phyloP scores from a whole-genome alignment of 257 asterid species.

The Solanum arcanum region DNA sequence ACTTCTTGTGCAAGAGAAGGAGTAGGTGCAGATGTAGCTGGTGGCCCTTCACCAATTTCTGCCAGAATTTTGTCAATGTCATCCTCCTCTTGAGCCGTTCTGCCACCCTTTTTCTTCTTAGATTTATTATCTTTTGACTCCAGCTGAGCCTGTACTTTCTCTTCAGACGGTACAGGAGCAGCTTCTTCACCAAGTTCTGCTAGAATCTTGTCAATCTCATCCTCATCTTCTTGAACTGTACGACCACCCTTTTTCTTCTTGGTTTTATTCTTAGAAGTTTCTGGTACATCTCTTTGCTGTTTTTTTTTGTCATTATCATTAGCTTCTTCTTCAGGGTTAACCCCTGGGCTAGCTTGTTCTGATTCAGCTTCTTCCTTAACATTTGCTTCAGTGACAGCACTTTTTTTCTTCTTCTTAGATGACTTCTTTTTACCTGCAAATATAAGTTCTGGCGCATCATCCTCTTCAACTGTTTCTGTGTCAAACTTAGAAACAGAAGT shows the following conservation, averaged over 20 bases:
- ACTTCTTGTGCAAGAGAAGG: neutral
- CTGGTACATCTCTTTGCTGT: conserved; percentile 20
- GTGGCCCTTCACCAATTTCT: conserved; percentile 62
- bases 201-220: conserved; percentile 3
- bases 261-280: conserved; percentile 65
- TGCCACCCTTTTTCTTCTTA: conserved; percentile 24
- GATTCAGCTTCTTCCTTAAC: conserved; percentile 6
- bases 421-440: conserved; percentile 89
- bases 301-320: conserved; percentile 1
- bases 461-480: conserved; percentile 30
- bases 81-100: conserved; percentile 50
- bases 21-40: conserved; percentile 18
- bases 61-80: conserved; percentile 52
- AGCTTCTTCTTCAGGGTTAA: neutral
- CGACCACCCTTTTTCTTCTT: conserved; percentile 48
- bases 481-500: conserved; percentile 15
- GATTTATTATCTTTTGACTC: neutral
- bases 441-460: conserved; percentile 21
- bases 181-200: conserved; percentile 2
- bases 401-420: conserved; percentile 53
- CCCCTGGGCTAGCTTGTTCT: neutral
- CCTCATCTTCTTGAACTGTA: conserved; percentile 5
- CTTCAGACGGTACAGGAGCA: neutral
- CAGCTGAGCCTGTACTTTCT: neutral
- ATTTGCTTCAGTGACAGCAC: neutral